Base-by-base conservation (phyloP, 208 protist genomes). In the Leishmania mexicana region DNA sequence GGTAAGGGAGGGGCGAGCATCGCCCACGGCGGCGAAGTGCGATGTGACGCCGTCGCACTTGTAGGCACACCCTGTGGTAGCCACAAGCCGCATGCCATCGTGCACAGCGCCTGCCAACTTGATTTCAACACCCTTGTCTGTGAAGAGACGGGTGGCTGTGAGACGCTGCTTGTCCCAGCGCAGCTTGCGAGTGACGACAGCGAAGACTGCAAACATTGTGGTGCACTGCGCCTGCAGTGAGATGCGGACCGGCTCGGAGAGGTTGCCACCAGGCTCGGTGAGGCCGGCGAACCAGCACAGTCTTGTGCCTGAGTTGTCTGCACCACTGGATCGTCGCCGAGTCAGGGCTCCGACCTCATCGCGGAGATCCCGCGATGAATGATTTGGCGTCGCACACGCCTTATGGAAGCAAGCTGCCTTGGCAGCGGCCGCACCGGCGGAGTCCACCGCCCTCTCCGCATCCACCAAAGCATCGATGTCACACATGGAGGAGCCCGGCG, bases 81-180 rank as follows among this genome's bases (percentile, higher is more conserved):
- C 95, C 17, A 98, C 88, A 53, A 96, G 64, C 17, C 82, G 77
- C 78, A 90, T 90, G 40, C 84, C 90, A 35, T 90, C 85, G 21
- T 42, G 73, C 65, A 96, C 86, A 19, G 58, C 82, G 38, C 89
- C 83, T 5, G 85, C 76, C 38, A 40, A 73, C 67, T 81, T 89
- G 35, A 98, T 80, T 75, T 98, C 95, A 7, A 76, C 38, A 11
- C 95, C 95, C 13, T 86, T 77, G 24, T 80, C 82, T 2, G 89
- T 91, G 86, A 95, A 98, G 57, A 98, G 79, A 13, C 92, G 85
- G 45, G 81, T 88, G 38, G 90, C 92, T 28, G 77, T 57, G 64
- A 70, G 53, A 77, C 67, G 45, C 89, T 80, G 40, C 57, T 49
- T 62, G 62, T 84, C 81, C 94, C 94, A 96, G 31, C 83, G 79